A percentile compares a stretch with the other conserved stretches of the same genome.
phyloP scores from a whole-genome alignment of 75 land plant species.

The Pinus tabuliformis region DNA sequence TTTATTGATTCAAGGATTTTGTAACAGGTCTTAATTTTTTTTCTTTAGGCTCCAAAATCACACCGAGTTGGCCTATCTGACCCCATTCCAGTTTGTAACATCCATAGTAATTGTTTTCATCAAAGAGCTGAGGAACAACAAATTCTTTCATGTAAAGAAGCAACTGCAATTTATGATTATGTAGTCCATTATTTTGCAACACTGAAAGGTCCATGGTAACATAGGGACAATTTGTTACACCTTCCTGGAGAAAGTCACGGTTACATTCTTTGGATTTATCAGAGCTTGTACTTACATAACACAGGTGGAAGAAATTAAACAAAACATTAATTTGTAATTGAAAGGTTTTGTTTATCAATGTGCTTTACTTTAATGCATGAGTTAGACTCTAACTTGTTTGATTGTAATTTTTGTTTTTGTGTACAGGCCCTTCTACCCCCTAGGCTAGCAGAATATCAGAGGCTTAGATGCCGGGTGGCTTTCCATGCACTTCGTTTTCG shows the following conservation, averaged over 20 bases:
- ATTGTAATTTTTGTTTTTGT: background rate
- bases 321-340: background rate
- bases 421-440: conserved; percentile 67
- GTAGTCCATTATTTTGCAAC: background rate
- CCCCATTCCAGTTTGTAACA: background rate
- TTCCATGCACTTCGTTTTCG: conserved; percentile 56
- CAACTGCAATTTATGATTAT: too few relatives aligned
- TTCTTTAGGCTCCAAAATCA: background rate
- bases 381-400: background rate
- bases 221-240: background rate
- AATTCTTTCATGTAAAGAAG: too few relatives aligned
- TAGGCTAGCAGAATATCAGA: conserved; percentile 52
- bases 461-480: conserved; percentile 59
- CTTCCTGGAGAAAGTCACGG: background rate
- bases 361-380: background rate
- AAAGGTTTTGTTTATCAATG: background rate
- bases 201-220: background rate
- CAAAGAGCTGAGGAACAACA: too few relatives aligned
- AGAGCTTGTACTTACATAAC: background rate
- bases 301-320: background rate
- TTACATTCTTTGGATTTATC: background rate
- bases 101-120: background rate
- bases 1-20: background rate
- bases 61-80: background rate
- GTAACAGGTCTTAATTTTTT: background rate